These are phyloP conservation scores for Sporothrix globosa DNA, from an alignment of 2,329 filamentous ascomycete species.

Conservation along the genomic window DNA sequence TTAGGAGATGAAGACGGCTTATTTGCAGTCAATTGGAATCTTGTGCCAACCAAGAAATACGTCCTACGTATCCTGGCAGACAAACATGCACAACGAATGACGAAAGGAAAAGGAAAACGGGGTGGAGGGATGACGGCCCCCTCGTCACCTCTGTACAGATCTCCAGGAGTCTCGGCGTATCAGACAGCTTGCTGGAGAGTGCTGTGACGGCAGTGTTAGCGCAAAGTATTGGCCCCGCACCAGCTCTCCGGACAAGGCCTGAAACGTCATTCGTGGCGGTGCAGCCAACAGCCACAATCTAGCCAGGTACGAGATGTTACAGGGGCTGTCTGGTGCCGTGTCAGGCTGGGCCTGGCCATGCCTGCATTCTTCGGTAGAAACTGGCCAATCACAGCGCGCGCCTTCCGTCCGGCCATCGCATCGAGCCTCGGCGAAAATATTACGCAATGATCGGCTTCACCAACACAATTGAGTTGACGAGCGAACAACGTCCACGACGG, in stretches of 20 bases:
- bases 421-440: slow-evolving; percentile 22
- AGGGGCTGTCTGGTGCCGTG: too few species aligned
- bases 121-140: neutral
- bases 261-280: slow-evolving; percentile 25
- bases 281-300: slow-evolving; percentile 13
- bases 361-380: neutral
- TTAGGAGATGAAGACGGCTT: neutral
- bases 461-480: neutral
- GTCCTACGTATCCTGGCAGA: slow-evolving; percentile 8
- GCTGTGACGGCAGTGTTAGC: slow-evolving; percentile 18
- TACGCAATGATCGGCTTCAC: neutral
- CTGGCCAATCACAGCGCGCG: slow-evolving; percentile 4
- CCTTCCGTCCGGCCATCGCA: neutral
- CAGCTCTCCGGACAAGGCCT: neutral
- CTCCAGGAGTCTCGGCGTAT: slow-evolving; percentile 20
- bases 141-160: neutral
- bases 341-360: too few species aligned
- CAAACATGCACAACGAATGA: neutral
- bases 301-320: neutral
- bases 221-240: neutral
- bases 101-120: neutral
- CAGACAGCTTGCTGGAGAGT: slow-evolving; percentile 15
- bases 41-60: neutral
- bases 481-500: neutral
- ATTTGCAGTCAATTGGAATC: neutral